phyloP scores from a whole-genome alignment of 768 basidiomycete genomes.

The Lyophyllum decastes region DNA sequence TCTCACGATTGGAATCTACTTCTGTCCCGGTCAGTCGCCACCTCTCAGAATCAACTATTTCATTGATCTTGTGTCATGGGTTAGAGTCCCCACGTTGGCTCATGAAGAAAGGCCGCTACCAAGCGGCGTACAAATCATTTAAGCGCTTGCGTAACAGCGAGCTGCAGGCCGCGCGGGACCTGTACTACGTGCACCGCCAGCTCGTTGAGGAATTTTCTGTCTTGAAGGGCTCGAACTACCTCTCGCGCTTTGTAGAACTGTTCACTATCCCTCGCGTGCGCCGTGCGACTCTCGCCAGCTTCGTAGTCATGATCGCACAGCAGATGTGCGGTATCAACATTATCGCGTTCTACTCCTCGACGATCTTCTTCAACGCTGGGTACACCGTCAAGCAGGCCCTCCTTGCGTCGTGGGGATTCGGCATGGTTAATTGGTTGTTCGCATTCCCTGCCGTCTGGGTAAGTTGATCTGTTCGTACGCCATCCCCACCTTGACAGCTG shows the following conservation, averaged over 20 bases:
- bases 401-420: constrained; percentile 67
- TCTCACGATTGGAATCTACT: constrained; percentile 46
- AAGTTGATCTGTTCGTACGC: constrained; percentile 12
- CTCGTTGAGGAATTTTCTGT: constrained; percentile 67
- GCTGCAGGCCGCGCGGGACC: constrained; percentile 79
- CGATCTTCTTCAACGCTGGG: constrained; percentile 65
- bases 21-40: constrained; percentile 47
- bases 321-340: constrained; percentile 87
- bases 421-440: constrained; percentile 64
- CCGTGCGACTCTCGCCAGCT: constrained; percentile 51
- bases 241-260: constrained; percentile 59
- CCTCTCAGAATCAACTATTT: too few relatives aligned
- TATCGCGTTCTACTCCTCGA: constrained; percentile 79
- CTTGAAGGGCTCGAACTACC: constrained; percentile 48
- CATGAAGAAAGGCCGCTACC: constrained; percentile 76
- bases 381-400: constrained; percentile 60
- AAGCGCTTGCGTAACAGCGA: constrained; percentile 65
- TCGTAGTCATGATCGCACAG: constrained; percentile 68
- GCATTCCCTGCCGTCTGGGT: constrained; percentile 68
- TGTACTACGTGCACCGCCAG: constrained; percentile 74
- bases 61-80: not conserved
- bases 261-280: constrained; percentile 71
- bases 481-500: too few relatives aligned
- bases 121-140: constrained; percentile 66
- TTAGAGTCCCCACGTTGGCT: constrained; percentile 84